A percentile compares a stretch with the other conserved stretches of the same genome.
These are phyloP conservation scores for Clitopilus hobsonii DNA, from an alignment of 768 basidiomycete genomes.

Conservation along the genomic window DNA sequence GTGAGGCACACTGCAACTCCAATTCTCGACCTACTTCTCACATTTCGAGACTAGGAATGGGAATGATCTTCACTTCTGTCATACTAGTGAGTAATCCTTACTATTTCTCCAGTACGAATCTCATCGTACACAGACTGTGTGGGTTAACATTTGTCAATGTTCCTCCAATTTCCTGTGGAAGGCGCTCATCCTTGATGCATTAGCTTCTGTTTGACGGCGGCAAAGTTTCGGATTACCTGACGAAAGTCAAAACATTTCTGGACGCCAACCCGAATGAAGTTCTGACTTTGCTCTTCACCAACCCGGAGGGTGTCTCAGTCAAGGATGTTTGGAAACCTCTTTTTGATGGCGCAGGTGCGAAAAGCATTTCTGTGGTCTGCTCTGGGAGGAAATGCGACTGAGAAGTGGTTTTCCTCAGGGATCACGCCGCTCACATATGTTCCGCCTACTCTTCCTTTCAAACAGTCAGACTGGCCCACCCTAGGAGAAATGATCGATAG, in stretches of 20 bases:
- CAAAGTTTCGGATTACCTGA: conserved; percentile 41
- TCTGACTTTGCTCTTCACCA: conserved; percentile 62
- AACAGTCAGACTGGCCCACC: conserved; percentile 54
- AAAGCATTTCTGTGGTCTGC: background rate
- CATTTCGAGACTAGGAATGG: conserved; percentile 22
- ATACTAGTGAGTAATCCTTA: conserved; percentile 43
- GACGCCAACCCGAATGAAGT: conserved; percentile 63
- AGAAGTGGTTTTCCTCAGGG: conserved; percentile 18
- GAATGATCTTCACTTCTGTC: conserved; percentile 59
- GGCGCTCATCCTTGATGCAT: background rate
- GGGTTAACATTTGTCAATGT: conserved; percentile 10
- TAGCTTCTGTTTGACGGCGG: conserved; percentile 53
- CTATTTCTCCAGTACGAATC: conserved; percentile 1
- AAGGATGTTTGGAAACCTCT: conserved; percentile 44
- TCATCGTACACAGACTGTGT: conserved; percentile 27
- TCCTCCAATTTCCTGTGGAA: too few species aligned
- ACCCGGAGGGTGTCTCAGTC: conserved; percentile 52
- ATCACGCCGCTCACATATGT: conserved; percentile 44
- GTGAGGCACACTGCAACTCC: conserved; percentile 15
- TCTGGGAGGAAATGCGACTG: too few species aligned
- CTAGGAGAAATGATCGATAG: conserved; percentile 56
- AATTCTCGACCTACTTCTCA: background rate
- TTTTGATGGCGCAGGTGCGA: conserved; percentile 46
- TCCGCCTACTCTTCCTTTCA: conserved; percentile 41
- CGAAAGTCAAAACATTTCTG: conserved; percentile 49